phyloP scores from a whole-genome alignment of 805 yeast genomes.

The Saccharomycopsis sp. region DNA sequence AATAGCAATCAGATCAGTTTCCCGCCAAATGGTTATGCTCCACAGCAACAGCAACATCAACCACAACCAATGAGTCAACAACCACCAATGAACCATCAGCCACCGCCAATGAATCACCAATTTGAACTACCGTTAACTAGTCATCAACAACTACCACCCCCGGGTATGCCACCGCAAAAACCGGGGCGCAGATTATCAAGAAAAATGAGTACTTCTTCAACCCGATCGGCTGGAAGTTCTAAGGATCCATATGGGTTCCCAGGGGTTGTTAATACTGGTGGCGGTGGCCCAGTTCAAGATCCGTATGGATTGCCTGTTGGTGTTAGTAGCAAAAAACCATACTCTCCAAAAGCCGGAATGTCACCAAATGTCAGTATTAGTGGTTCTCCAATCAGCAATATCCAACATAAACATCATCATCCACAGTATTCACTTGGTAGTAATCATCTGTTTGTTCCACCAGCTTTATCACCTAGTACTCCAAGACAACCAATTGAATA shows the following conservation, averaged over 20 bases:
- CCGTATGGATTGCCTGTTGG: no score
- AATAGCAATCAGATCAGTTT: no score
- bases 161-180: no score
- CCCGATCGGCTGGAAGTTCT: neutral
- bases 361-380: neutral
- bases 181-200: neutral
- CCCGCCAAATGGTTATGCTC: no score
- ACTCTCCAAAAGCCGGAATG: no score
- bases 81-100: neutral
- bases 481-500: slow-evolving; percentile 13
- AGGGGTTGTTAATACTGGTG: no score
- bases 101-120: neutral
- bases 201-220: neutral
- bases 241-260: neutral
- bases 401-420: neutral
- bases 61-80: no score
- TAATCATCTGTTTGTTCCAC: neutral
- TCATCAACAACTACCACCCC: neutral
- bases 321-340: no score
- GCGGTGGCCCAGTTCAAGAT: no score
- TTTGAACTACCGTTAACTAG: neutral
- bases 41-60: no score
- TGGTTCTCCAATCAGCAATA: neutral
- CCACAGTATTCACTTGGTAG: neutral
- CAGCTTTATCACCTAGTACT: no score